These are phyloP conservation scores for Vitis rupestris DNA, from an alignment of 164 flowering plant genomes.

Conservation along the genomic window DNA sequence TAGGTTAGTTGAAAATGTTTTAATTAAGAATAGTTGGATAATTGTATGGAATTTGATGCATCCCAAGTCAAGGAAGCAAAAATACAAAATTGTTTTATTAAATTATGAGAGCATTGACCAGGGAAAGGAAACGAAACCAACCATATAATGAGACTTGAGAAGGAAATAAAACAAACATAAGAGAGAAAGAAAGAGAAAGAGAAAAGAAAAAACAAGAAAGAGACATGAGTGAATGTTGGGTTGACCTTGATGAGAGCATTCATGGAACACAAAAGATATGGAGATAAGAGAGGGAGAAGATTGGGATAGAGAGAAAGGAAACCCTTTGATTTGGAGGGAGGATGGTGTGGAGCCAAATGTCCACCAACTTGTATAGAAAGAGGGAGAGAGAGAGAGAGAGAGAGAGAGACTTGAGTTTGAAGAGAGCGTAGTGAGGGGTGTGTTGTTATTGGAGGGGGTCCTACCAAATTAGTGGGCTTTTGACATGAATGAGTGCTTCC, in stretches of 20 bases:
- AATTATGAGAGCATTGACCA: too few species aligned
- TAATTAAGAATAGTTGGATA: too few species aligned
- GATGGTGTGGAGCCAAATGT: constrained; percentile 35
- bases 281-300: constrained; percentile 10
- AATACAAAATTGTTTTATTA: too few species aligned
- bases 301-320: constrained; percentile 8
- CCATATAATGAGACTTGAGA: background rate
- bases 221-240: constrained; percentile 38
- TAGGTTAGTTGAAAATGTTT: too few species aligned
- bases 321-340: constrained; percentile 16
- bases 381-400: constrained; percentile 22
- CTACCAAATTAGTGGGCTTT: constrained; percentile 35
- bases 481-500: constrained; percentile 58
- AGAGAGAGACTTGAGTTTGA: constrained; percentile 26
- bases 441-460: constrained; percentile 35
- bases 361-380: constrained; percentile 22
- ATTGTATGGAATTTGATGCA: too few species aligned
- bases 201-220: constrained; percentile 23
- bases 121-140: too few species aligned
- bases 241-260: constrained; percentile 32
- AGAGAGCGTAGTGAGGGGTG: constrained; percentile 13
- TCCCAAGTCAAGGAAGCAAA: too few species aligned
- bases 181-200: constrained; percentile 6
- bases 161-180: constrained; percentile 15
- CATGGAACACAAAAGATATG: constrained; percentile 7